Conservation (phyloP, 257 asterid genomes). For the Nicotiana noctiflora region DNA sequence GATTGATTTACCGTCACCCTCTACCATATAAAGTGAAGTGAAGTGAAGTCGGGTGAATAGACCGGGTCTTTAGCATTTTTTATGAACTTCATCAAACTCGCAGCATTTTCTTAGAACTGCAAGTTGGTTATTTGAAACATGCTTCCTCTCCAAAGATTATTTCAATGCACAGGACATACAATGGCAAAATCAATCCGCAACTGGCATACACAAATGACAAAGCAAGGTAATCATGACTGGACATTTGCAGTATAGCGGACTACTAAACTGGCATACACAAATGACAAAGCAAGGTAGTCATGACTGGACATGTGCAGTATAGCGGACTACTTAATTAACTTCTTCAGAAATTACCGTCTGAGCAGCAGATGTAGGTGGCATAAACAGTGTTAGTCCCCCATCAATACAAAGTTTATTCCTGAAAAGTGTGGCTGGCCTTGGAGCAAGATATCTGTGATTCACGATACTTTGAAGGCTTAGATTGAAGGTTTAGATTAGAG, state of each 20-base stretch:
- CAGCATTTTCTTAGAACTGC: neutral
- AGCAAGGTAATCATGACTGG: neutral
- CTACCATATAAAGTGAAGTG: neutral
- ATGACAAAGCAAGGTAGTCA: no score
- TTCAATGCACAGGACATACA: neutral
- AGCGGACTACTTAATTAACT: neutral
- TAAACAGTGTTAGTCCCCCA: slow-evolving; percentile 88
- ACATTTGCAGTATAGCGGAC: no score
- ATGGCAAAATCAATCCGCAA: neutral
- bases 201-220: neutral
- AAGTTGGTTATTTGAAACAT: neutral
- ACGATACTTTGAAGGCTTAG: slow-evolving; percentile 9
- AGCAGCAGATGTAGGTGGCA: slow-evolving; percentile 96
- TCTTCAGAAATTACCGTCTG: slow-evolving; percentile 44
- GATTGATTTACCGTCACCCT: neutral
- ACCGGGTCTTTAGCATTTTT: neutral
- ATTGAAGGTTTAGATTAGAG: slow-evolving; percentile 9
- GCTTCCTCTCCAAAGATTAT: neutral
- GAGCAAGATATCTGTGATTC: slow-evolving; percentile 81
- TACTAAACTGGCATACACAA: no score
- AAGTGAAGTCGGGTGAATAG: neutral
- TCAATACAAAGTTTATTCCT: slow-evolving; percentile 78
- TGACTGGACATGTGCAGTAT: neutral
- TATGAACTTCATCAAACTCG: neutral
- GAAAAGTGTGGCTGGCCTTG: slow-evolving; percentile 87